These are phyloP conservation scores for Colletotrichum aenigma DNA, from an alignment of 2,329 filamentous ascomycete genomes.

Conservation along the genomic window DNA sequence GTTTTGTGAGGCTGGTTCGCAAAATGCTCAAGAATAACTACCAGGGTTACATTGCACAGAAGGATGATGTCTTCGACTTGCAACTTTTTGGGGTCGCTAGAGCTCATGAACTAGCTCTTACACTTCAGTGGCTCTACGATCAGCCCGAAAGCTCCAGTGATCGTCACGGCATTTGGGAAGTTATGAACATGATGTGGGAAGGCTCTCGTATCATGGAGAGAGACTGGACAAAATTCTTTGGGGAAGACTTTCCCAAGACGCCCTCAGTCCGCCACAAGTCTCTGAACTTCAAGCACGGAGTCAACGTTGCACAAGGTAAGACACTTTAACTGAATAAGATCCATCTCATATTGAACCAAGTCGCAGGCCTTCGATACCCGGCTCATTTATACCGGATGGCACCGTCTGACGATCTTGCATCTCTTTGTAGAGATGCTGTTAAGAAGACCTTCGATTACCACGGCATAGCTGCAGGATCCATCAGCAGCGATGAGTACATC, in stretches of 20 bases:
- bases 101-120: conserved; percentile 42
- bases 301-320: conserved; percentile 48
- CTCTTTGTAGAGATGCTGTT: conserved; percentile 39
- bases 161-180: conserved; percentile 36
- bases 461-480: conserved; percentile 42
- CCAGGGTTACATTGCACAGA: conserved; percentile 51
- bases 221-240: conserved; percentile 38
- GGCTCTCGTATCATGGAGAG: conserved; percentile 26
- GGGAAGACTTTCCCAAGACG: neutral
- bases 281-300: conserved; percentile 42
- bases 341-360: neutral
- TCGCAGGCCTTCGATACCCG: conserved; percentile 41
- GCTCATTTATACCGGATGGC: conserved; percentile 44
- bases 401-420: conserved; percentile 36
- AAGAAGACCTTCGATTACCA: conserved; percentile 41
- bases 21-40: conserved; percentile 59
- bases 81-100: conserved; percentile 37
- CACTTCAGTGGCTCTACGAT: conserved; percentile 44
- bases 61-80: conserved; percentile 44
- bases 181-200: conserved; percentile 41
- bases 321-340: neutral
- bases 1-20: conserved; percentile 54
- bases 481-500: conserved; percentile 45
- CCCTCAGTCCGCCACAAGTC: conserved; percentile 31
- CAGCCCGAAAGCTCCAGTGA: conserved; percentile 29